A percentile compares a stretch with the other conserved stretches of the same genome.
These are phyloP conservation scores for Poterioochromonas sp. DNA, from an alignment of 352 stramenopile genomes.

Conservation along the genomic window DNA sequence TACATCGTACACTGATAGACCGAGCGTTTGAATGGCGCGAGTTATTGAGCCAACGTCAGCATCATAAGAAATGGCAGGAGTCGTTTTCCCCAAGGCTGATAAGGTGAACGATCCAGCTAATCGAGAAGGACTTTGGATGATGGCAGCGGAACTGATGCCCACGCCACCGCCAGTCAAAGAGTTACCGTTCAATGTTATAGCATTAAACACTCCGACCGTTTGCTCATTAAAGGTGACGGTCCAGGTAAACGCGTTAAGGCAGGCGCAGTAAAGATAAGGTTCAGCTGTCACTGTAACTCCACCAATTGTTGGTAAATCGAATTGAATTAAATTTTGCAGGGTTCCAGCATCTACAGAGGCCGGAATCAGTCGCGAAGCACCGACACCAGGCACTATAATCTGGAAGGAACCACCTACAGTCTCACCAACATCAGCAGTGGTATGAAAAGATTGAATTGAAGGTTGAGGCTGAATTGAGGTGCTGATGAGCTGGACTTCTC, in stretches of 20 bases:
- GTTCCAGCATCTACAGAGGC: constrained; percentile 32
- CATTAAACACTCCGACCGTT: background rate
- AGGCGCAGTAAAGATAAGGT: constrained; percentile 52
- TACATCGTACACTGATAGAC: background rate
- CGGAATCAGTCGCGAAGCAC: constrained; percentile 7
- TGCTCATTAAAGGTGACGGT: constrained; percentile 55
- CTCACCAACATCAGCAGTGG: constrained; percentile 10
- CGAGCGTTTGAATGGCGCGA: background rate
- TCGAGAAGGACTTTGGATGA: background rate
- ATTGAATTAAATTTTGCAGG: constrained; percentile 32
- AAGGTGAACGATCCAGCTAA: constrained; percentile 10
- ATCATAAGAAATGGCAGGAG: constrained; percentile 12
- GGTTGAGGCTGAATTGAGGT: background rate
- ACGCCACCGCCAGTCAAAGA: background rate
- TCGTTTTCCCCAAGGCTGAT: background rate
- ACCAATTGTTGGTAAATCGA: constrained; percentile 41
- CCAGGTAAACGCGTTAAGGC: constrained; percentile 54
- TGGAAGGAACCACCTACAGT: constrained; percentile 13
- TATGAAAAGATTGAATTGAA: constrained; percentile 26
- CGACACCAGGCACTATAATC: background rate
- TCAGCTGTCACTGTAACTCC: constrained; percentile 44
- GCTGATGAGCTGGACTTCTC: constrained; percentile 4
- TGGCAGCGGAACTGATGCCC: background rate
- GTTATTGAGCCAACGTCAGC: background rate
- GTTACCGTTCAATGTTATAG: background rate